phyloP scores from a whole-genome alignment of 306 rosid species.

The Luffa acutangula region DNA sequence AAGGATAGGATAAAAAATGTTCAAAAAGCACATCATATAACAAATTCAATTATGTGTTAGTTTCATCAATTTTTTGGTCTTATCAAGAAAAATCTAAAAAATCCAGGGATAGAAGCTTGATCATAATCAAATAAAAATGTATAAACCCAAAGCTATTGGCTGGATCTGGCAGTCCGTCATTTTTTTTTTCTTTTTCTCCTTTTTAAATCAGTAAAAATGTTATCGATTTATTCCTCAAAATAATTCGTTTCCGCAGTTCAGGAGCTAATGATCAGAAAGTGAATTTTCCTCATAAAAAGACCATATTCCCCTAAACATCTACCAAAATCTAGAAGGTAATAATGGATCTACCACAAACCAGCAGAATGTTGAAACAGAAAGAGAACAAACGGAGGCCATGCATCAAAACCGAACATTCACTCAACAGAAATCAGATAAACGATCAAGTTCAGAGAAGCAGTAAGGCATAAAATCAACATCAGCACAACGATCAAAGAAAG shows the following conservation, averaged over 20 bases:
- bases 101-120: neutral
- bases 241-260: neutral
- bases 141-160: neutral
- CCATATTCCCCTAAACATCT: neutral
- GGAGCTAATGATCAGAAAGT: neutral
- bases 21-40: neutral
- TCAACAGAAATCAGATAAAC: neutral
- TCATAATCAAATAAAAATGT: neutral
- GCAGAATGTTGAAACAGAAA: neutral
- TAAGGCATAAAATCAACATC: neutral
- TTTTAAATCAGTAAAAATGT: neutral
- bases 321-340: neutral
- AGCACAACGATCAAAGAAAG: conserved; percentile 18
- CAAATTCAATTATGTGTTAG: neutral
- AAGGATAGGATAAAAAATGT: neutral
- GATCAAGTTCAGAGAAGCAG: neutral
- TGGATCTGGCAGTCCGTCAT: neutral
- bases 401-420: neutral
- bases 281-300: neutral
- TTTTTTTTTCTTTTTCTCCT: neutral
- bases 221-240: neutral
- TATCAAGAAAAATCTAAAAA: neutral
- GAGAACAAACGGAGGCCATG: neutral
- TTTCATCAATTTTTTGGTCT: neutral
- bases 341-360: neutral